Evolutionary conservation across 495 filamentous ascomycete genomes (phyloP).

Genomic region (Coniosporium apollinis): DNA sequence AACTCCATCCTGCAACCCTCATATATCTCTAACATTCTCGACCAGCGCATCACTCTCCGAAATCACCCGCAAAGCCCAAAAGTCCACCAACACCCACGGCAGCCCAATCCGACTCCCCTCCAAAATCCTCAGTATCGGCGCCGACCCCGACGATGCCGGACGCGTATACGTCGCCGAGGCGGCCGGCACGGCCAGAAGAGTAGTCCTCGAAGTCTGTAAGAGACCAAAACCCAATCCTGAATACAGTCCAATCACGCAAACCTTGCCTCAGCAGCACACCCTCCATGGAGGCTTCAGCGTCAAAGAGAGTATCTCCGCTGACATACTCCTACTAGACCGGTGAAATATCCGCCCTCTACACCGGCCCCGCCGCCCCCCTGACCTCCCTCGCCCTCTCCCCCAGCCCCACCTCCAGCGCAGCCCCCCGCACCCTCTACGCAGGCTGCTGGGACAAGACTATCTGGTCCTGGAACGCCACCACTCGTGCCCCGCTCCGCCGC

Average conservation of each 20-base stretch:
- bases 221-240: conserved; percentile 8
- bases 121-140: conserved; percentile 66
- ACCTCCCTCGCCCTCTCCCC: conserved; percentile 59
- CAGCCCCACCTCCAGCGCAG: conserved; percentile 7
- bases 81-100: conserved; percentile 70
- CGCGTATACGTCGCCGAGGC: conserved; percentile 73
- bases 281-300: background rate
- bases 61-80: conserved; percentile 52
- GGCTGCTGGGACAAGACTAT: conserved; percentile 88
- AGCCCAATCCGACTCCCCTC: conserved; percentile 63
- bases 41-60: conserved; percentile 54
- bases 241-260: conserved; percentile 17
- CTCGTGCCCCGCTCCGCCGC: conserved; percentile 31
- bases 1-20: no score
- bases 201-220: conserved; percentile 61
- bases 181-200: conserved; percentile 52
- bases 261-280: no score
- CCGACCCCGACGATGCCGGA: conserved; percentile 43
- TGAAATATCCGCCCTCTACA: conserved; percentile 33
- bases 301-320: conserved; percentile 5
- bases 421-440: conserved; percentile 51
- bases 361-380: conserved; percentile 62
- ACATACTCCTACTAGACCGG: conserved; percentile 5
- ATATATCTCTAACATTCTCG: conserved; percentile 1
- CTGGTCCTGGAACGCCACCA: conserved; percentile 60